Evolutionary conservation across 164 flowering plant genomes (phyloP).

Genomic region (Berberis thunbergii): DNA sequence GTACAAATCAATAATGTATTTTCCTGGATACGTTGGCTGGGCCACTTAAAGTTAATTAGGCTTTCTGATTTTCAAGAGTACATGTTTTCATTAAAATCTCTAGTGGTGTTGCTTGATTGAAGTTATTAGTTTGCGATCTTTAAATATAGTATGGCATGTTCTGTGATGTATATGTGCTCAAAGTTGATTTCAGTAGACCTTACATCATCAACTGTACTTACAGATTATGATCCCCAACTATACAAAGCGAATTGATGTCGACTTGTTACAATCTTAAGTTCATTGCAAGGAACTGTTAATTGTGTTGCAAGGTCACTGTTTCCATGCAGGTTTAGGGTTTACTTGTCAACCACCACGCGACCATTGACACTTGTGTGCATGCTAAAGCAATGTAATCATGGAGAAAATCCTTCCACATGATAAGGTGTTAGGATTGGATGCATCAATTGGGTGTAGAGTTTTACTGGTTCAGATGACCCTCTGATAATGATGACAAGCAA

Average conservation of each 20-base stretch:
- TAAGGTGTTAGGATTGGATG: constrained; percentile 3
- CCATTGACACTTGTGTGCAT: too few species aligned
- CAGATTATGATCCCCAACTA: background rate
- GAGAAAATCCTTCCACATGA: background rate
- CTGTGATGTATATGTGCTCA: background rate
- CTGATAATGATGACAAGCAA: background rate
- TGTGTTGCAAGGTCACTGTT: background rate
- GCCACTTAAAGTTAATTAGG: background rate
- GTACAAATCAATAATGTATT: background rate
- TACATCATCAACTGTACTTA: background rate
- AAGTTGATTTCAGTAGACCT: background rate
- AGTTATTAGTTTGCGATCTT: background rate
- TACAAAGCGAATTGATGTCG: background rate
- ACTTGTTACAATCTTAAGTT: background rate
- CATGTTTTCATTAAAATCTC: background rate
- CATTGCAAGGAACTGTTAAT: background rate
- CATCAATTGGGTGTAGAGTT: background rate
- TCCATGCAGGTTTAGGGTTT: constrained; percentile 1
- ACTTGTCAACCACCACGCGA: too few species aligned
- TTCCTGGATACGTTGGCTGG: background rate
- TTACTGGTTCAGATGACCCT: background rate
- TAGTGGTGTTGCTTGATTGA: constrained; percentile 1
- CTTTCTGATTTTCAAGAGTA: background rate
- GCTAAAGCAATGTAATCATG: too few species aligned
- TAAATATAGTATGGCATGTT: background rate